Evolutionary conservation across 2,329 filamentous ascomycete genomes (phyloP), one percentile per base, ranked within the genome.

Genomic region (Phaeomoniella chlamydospora): DNA sequence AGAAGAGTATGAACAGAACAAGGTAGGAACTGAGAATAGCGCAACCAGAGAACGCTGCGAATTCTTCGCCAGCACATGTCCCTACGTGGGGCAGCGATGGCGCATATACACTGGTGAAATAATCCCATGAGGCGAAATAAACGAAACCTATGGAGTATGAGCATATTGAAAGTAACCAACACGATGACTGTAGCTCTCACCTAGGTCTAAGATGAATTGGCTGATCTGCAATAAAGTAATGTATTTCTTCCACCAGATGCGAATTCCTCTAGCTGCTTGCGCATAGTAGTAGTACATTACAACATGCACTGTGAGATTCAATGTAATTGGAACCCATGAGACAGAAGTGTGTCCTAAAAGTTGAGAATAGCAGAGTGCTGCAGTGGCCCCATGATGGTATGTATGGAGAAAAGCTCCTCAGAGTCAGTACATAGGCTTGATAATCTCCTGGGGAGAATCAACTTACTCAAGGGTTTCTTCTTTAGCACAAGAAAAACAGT

Each of bases 281-380:
- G 93, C 93, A 73, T 94, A 93, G 75, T 93, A 93, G 84, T 84
- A 93, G 77, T 94, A 94, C 85, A 94, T 94, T 59, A 93, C 80
- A 39, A 93, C 85, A 64, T 94, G 85, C 35, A 94, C 85, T 43
- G 73, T 76, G 51, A 94, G 64, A 70, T 94, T 93, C 46, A 94
- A 73, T 30, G 74, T 77, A 55, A 94, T 93, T 45, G 79, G 77
- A 35, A 90, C 81, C 85, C 85, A 94, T 38, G 85, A 92, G 37
- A 94, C 85, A 33, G 85, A 72, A 26, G 86, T 94, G 49, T 77
- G 74, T 47, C 85, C 85, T 49, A 90, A 77, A 47, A 93, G 75
- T 67, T 93, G 85, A 36, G 83, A 90, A 70, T 88, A 93, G 78
- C 85, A 93, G 52, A 93, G 80, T 45, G 92, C 76, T 47, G 85